Evolutionary conservation across 1,284 basidiomycete genomes (phyloP), one percentile per base, ranked within the genome.

Genomic region (Bondarzewia mesenterica): DNA sequence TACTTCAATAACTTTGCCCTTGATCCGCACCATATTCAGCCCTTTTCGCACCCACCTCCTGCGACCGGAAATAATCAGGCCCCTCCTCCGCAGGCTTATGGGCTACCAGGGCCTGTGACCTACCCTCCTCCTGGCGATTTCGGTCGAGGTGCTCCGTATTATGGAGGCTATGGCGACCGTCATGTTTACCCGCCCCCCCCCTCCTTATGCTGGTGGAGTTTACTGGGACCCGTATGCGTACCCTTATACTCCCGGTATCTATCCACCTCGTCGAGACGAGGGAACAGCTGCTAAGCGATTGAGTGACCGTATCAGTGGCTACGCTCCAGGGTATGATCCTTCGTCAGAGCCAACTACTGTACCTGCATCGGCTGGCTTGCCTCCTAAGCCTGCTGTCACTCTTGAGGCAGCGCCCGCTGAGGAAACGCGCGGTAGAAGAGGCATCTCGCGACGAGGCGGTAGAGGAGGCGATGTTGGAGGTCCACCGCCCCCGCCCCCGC

Each of bases 1-100:
- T 89, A 87, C 64, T 92, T 92, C 72, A 95, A 96, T 67, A 91
- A 89, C 64, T 96, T 93, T 62, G 89, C 88, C 25, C 78, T 95
- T 50, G 93, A 96, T 68, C 93, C 93, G 46, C 87, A 93, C 59
- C 88, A 85, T 55, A 86, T 94, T 48, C 88, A 91, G 60, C 90
- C 91, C 2, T 89, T 87, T 65, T 74, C 77, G 27, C 87, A 90
- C 60, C 82, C 84, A 52, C 88, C 86, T 48, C 72, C 77, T 32
- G 63, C 72, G 6, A 69, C 73, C 44, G 80, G 81, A 8, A 82
- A 78, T 50, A 77, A 71, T 47, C 83, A 86, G 62, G 74, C 74
- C 12, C 77, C 80, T 14, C 85, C 86, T 25, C 85, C 86, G 15
- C 85, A 89, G 61, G 87, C 86, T 1, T 89, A 84, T 58, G 86